A percentile compares a stretch with the other conserved stretches of the same genome.
Evolutionary conservation across 2,329 filamentous ascomycete species (phyloP).

Genomic region (Cryphonectria japonica): DNA sequence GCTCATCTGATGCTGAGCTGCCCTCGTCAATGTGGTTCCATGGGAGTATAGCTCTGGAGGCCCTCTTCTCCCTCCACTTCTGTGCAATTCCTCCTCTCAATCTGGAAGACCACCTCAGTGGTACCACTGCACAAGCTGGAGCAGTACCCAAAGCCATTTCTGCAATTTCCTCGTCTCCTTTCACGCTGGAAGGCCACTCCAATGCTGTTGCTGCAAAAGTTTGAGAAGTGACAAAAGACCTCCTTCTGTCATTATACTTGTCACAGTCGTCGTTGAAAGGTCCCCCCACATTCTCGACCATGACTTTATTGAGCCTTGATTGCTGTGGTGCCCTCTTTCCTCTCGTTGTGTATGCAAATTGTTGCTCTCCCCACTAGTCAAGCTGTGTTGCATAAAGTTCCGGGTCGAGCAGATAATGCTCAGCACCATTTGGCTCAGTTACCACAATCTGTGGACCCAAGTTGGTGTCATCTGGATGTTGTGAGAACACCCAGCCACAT

Average conservation of each 20-base stretch:
- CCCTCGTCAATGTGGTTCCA: background rate
- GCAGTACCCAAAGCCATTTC: background rate
- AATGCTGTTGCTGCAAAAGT: background rate
- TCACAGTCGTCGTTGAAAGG: background rate
- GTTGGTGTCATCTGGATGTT: slow-evolving; percentile 21
- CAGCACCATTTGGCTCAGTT: slow-evolving; percentile 15
- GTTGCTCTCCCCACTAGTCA: slow-evolving; percentile 4
- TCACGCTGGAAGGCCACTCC: background rate
- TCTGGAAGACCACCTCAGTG: background rate
- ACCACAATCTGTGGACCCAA: slow-evolving; percentile 24
- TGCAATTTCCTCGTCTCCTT: background rate
- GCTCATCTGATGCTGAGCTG: background rate
- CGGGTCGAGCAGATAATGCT: slow-evolving; percentile 19
- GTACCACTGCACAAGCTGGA: background rate
- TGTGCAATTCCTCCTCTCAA: slow-evolving; percentile 2
- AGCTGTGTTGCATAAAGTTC: slow-evolving; percentile 9
- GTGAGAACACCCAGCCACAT: slow-evolving; percentile 18
- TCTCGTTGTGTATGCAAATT: background rate
- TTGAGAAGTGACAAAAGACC: background rate
- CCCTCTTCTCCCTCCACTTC: slow-evolving; percentile 12
- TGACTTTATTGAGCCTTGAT: background rate
- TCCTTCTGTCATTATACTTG: background rate
- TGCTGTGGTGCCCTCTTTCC: background rate
- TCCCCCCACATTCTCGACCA: background rate
- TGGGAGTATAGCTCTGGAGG: slow-evolving; percentile 1